Conservation (phyloP, 257 asterid species). For the Petunia axillaris region DNA sequence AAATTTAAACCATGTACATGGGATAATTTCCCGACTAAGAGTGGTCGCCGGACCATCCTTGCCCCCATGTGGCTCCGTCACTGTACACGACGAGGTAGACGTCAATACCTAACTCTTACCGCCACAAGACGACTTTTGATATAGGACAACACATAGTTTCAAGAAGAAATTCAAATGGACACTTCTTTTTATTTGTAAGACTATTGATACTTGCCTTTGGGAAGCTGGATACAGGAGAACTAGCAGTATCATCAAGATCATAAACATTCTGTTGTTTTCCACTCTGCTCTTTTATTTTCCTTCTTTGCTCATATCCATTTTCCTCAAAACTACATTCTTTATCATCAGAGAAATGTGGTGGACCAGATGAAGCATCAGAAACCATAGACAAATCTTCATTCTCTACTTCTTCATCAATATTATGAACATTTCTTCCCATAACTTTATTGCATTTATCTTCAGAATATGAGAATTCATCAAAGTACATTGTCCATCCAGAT, state of each 20-base stretch:
- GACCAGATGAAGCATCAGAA: slow-evolving; percentile 94
- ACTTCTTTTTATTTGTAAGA: neutral
- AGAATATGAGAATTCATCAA: slow-evolving; percentile 66
- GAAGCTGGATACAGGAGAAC: slow-evolving; percentile 60
- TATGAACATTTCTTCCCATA: slow-evolving; percentile 4
- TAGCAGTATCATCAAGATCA: slow-evolving; percentile 87
- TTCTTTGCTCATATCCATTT: slow-evolving; percentile 25
- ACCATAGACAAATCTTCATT: slow-evolving; percentile 76
- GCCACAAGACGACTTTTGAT: neutral
- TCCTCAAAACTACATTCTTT: slow-evolving; percentile 28
- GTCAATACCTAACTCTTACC: neutral
- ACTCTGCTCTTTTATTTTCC: slow-evolving; percentile 36
- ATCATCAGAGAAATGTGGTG: slow-evolving; percentile 55
- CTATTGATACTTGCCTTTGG: slow-evolving; percentile 28
- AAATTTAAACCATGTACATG: no score
- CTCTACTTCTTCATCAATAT: slow-evolving; percentile 24
- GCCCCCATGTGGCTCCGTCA: no score
- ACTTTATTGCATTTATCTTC: slow-evolving; percentile 36
- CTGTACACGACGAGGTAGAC: neutral
- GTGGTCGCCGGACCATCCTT: no score
- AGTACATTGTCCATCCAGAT: slow-evolving; percentile 93
- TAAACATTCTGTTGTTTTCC: slow-evolving; percentile 37
- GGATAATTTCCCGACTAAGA: no score
- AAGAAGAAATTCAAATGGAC: neutral
- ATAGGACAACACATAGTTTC: no score